Base-by-base conservation (phyloP, 73 alveolate genomes). In the Paraurostyla sp. region DNA sequence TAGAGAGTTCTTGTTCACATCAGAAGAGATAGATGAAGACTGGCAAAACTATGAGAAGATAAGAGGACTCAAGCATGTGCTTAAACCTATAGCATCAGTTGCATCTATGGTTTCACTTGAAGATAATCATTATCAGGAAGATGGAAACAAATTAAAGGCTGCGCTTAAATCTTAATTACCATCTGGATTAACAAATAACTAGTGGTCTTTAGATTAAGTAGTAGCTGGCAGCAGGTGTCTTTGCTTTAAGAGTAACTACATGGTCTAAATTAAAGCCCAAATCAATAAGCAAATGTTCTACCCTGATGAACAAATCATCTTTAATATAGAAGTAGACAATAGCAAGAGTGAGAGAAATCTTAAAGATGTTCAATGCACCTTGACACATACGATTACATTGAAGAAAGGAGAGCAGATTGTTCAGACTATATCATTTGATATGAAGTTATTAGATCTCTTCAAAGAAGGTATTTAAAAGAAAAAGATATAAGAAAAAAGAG, bases 201-300 rank as follows among this genome's bases (percentile, higher is more conserved):
- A 42, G 27, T 73, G 87, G 87, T 48, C 68, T 29, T 27, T 73
- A 9, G 87, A 73, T 45, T 73, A 73, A 50, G 52, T 43, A 13
- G 68, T 73, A 42, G 23, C 16, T 3, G 41, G 87, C 30, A 73
- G 71, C n/a, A 3, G 87, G 30, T 73, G 87, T 33, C 71, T 73
- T n/a, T 73, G 87, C 59, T 73, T 73, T 35, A 73, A 43, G 59
- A 18, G 51, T 23, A 73, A 36, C 27, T 73, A 73, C 27, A 73
- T 30, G 87, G 71, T 73, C 7, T 33, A 22, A 29, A 16, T 73
- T 20, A 27, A 43, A 27, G 87, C 87, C 15, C 42, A 73, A 48
- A 23, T 73, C 11, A 73, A 73, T 45, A 73, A 73, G 59, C 59
- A 73, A 48, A 45, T 73, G 71, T 73, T 73, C 56, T 73, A 73